Percentiles rank a stretch among this genome's conserved stretches.
These are phyloP conservation scores for Trichoderma pleuroti DNA, from an alignment of 2,329 filamentous ascomycete genomes.

Conservation along the genomic window DNA sequence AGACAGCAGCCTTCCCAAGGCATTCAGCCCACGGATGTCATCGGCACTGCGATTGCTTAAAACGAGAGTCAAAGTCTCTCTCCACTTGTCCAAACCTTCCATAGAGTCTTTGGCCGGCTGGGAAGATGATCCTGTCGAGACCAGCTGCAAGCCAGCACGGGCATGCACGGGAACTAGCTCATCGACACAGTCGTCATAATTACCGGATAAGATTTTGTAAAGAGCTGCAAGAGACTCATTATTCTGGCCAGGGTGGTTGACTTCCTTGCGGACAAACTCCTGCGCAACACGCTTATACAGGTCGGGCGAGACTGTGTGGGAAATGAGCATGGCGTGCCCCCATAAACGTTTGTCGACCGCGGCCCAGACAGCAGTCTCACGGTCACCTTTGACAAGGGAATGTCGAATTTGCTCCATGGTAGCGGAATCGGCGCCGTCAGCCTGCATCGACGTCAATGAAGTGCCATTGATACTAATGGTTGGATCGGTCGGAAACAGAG, in stretches of 20 bases:
- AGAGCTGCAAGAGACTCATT: constrained; percentile 86
- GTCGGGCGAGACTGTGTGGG: constrained; percentile 71
- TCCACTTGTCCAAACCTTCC: constrained; percentile 89
- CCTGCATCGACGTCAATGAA: constrained; percentile 39
- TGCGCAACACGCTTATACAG: constrained; percentile 91
- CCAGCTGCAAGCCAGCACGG: constrained; percentile 84
- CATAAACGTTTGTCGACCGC: constrained; percentile 91
- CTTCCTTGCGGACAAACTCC: constrained; percentile 93
- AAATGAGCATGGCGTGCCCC: constrained; percentile 93
- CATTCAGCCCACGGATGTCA: constrained; percentile 72
- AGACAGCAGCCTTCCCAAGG: constrained; percentile 76
- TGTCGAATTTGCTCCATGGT: constrained; percentile 70
- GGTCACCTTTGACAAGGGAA: constrained; percentile 72
- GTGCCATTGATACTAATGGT: constrained; percentile 27
- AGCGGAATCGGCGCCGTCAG: constrained; percentile 67
- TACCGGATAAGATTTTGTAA: constrained; percentile 92
- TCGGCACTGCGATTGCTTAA: constrained; percentile 82
- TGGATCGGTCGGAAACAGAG: constrained; percentile 26
- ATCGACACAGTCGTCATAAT: constrained; percentile 90
- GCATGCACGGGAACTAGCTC: constrained; percentile 92
- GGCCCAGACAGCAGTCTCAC: constrained; percentile 88
- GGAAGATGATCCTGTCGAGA: constrained; percentile 66
- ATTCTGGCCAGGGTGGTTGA: constrained; percentile 74
- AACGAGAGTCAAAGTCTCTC: constrained; percentile 80
- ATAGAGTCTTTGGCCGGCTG: constrained; percentile 67